Conservation (phyloP, 208 protist genomes). For the Wallacemonas sp. region DNA sequence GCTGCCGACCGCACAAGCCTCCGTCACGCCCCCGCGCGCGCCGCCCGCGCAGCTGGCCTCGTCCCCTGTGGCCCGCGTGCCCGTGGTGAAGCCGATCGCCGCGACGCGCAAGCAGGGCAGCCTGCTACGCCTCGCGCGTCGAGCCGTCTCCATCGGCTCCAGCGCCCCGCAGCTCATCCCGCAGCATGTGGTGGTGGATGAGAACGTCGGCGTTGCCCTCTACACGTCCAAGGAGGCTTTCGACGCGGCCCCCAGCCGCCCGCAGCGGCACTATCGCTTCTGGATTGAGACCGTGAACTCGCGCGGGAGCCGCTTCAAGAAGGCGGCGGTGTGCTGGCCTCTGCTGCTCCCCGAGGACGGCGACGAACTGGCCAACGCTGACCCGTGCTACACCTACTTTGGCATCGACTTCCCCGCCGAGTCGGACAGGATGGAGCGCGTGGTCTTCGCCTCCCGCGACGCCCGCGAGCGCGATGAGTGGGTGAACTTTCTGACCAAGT, state of each 20-base stretch:
- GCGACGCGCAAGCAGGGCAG: slow-evolving; percentile 39
- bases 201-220: slow-evolving; percentile 41
- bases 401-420: slow-evolving; percentile 55
- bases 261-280: slow-evolving; percentile 43
- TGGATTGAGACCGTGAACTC: slow-evolving; percentile 59
- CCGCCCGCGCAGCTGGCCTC: not conserved
- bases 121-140: slow-evolving; percentile 46
- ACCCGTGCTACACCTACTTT: slow-evolving; percentile 49
- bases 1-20: not conserved
- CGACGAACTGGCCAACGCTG: slow-evolving; percentile 30
- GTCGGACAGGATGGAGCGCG: slow-evolving; percentile 24
- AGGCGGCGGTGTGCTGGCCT: slow-evolving; percentile 69
- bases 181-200: slow-evolving; percentile 61
- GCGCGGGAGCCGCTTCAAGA: slow-evolving; percentile 69
- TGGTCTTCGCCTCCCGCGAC: slow-evolving; percentile 45
- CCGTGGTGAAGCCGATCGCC: not conserved
- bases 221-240: slow-evolving; percentile 38
- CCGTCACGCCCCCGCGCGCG: slow-evolving; percentile 1
- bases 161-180: slow-evolving; percentile 34
- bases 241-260: slow-evolving; percentile 15
- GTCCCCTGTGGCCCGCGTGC: not conserved
- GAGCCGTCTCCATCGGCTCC: slow-evolving; percentile 20
- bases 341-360: slow-evolving; percentile 63
- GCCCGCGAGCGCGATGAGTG: slow-evolving; percentile 51
- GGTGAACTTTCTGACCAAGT: slow-evolving; percentile 66